Evolutionary conservation across 345 rosid genomes (phyloP).

Genomic region (Iberis pinnata): DNA sequence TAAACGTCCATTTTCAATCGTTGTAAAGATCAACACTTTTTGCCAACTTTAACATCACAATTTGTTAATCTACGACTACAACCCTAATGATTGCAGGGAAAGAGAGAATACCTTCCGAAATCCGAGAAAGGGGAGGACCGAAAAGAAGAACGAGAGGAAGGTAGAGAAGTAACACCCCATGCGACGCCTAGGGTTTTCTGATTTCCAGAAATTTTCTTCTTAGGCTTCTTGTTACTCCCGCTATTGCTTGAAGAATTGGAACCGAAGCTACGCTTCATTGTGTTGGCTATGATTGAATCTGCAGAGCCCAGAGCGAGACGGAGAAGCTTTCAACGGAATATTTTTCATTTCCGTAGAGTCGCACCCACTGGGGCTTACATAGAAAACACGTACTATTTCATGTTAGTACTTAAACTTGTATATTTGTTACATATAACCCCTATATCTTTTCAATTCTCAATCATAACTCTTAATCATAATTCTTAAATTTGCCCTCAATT

Average conservation of each 20-base stretch:
- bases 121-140: conserved; percentile 67
- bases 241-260: conserved; percentile 38
- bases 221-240: conserved; percentile 32
- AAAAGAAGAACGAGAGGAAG: conserved; percentile 68
- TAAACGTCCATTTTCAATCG: not conserved
- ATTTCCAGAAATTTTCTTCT: conserved; percentile 38
- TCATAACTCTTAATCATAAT: too few relatives aligned
- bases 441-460: not conserved
- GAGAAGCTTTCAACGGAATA: conserved; percentile 27
- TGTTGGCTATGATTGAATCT: conserved; percentile 31
- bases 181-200: conserved; percentile 92
- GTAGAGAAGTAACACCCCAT: conserved; percentile 72
- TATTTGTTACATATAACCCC: not conserved
- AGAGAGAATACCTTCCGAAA: conserved; percentile 57
- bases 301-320: conserved; percentile 39
- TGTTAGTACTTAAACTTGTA: conserved; percentile 7
- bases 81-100: not conserved
- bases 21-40: too few relatives aligned
- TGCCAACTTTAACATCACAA: not conserved
- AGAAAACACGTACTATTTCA: not conserved
- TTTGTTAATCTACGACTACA: not conserved
- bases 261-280: conserved; percentile 57
- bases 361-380: not conserved
- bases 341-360: not conserved
- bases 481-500: not conserved